phyloP scores from a whole-genome alignment of 768 basidiomycete genomes.

The Rhodotorula graminis region DNA sequence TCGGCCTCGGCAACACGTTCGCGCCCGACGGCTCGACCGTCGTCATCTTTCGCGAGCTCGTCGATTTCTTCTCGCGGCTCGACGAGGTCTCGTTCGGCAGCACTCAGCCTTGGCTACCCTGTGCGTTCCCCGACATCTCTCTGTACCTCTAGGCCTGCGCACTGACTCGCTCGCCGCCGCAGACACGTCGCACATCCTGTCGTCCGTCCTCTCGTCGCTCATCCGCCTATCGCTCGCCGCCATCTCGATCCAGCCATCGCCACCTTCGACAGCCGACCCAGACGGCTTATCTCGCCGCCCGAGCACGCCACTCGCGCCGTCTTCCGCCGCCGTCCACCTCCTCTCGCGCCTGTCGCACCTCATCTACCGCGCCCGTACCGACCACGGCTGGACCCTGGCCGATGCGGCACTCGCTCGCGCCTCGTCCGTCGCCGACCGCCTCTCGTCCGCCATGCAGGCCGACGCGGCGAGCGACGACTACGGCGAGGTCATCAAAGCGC shows the following conservation, averaged over 20 bases:
- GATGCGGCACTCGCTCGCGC: conserved; percentile 27
- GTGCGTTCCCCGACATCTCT: conserved; percentile 21
- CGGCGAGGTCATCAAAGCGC: background rate
- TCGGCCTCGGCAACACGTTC: conserved; percentile 30
- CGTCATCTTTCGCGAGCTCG: conserved; percentile 23
- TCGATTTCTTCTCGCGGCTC: conserved; percentile 3
- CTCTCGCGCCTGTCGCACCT: conserved; percentile 6
- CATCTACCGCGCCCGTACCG: background rate
- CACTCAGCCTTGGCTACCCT: conserved; percentile 1
- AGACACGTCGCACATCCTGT: conserved; percentile 35
- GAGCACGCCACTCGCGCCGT: rapidly evolving
- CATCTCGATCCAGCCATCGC: conserved; percentile 1
- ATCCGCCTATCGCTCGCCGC: conserved; percentile 35
- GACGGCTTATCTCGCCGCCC: background rate
- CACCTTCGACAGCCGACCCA: background rate
- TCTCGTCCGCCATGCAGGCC: background rate
- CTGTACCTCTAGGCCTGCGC: background rate
- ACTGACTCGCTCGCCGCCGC: background rate
- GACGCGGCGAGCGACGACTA: conserved; percentile 10
- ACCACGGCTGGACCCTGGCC: conserved; percentile 11
- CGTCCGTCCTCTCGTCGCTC: conserved; percentile 36
- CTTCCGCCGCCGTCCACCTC: conserved; percentile 8
- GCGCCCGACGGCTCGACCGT: conserved; percentile 22
- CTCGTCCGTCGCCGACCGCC: conserved; percentile 3
- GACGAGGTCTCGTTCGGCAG: background rate